Percentiles rank a stretch among this genome's conserved stretches.
phyloP scores from a whole-genome alignment of 2,329 filamentous ascomycete genomes.

The Exophiala xenobiotica region DNA sequence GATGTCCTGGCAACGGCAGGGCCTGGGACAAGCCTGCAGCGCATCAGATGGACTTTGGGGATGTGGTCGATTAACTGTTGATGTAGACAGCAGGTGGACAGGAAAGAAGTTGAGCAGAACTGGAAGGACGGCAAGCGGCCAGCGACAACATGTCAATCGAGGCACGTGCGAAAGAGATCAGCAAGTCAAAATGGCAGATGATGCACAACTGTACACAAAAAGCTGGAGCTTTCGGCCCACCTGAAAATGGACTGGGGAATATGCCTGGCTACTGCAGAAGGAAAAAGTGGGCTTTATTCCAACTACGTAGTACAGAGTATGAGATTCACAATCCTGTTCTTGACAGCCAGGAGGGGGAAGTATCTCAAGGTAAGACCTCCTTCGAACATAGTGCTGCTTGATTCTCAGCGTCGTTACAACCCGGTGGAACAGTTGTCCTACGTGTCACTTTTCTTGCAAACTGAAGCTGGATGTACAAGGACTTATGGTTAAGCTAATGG shows the following conservation, averaged over 20 bases:
- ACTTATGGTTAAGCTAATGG: no score
- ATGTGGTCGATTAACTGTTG: constrained; percentile 17
- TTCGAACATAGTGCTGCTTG: no score
- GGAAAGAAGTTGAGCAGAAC: background rate
- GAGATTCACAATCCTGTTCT: no score
- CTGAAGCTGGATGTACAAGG: no score
- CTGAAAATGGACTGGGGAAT: background rate
- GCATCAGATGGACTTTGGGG: constrained; percentile 13
- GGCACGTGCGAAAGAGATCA: constrained; percentile 16
- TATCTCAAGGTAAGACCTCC: no score
- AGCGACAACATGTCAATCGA: constrained; percentile 17
- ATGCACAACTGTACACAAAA: background rate
- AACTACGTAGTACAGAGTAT: no score
- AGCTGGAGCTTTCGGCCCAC: background rate
- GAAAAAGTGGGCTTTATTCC: no score
- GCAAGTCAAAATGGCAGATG: background rate
- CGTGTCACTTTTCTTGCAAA: no score
- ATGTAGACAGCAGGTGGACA: background rate
- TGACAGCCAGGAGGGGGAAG: no score
- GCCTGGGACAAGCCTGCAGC: constrained; percentile 10
- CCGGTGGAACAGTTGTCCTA: no score
- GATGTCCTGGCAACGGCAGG: constrained; percentile 1
- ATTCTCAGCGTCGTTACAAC: no score
- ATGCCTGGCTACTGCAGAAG: no score
- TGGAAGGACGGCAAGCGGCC: constrained; percentile 1